Evolutionary conservation across 2,329 filamentous ascomycete genomes (phyloP), one percentile per base, ranked within the genome.

Genomic region (Sporothrix variecibatus): DNA sequence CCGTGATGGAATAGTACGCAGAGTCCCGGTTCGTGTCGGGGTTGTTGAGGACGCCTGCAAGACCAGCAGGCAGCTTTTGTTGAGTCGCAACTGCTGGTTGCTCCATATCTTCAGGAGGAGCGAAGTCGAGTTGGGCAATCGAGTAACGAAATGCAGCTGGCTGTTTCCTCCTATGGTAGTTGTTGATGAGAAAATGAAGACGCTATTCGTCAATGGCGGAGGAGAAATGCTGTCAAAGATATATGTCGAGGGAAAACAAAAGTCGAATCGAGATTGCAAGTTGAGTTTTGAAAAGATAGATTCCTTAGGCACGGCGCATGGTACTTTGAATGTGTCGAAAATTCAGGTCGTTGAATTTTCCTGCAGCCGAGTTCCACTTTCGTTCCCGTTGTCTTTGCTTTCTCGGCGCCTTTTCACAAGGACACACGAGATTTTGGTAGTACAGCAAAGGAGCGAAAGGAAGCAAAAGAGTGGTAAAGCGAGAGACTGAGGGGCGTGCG

Each of bases 11-110:
- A 75, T 83, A 87, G 77, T 88, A 88, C 9, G 86, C 86, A 67
- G 86, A 87, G 77, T 88, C 86, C 73, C 86, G 82, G 76, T 87
- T 83, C 34, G 86, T 84, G 65, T 87, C 86, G 6, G 85, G 83
- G 34, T 83, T 81, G 77, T 88, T 88, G 49, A 88, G 80, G 6
- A 88, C 85, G n/a, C 84, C 85, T 17, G 86, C 85, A 75, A 88
- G 80, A 62, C 85, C 86, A 17, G 83, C 81, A 64, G 86, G 85
- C 67, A 85, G 80, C 80, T 86, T 86, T 76, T 85, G 43, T 49
- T 49, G 85, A 58, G 83, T 82, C 67, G 79, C 78, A 56, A 81
- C 79, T 62, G 81, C 79, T 64, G 80, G 80, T 43, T 82, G 80
- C 71, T 85, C 84, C 83, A 85, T 85, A 23, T 20, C 76, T 38